These are phyloP conservation scores for Penicillium bovifimosum DNA, from an alignment of 495 filamentous ascomycete genomes.

Conservation along the genomic window DNA sequence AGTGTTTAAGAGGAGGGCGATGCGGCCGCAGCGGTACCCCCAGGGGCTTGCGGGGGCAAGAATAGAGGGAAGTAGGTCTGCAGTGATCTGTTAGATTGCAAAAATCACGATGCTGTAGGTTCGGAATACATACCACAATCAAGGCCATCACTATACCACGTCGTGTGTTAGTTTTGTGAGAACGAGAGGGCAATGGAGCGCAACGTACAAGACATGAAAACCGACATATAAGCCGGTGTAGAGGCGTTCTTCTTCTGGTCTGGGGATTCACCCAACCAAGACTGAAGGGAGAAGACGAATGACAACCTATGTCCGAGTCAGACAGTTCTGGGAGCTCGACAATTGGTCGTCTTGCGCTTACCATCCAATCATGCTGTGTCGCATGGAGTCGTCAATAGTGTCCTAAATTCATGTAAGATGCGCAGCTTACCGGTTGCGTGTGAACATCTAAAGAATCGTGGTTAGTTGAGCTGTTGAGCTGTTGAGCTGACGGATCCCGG, in stretches of 20 bases:
- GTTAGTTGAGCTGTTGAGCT: slow-evolving; percentile 15
- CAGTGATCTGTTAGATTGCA: slow-evolving; percentile 11
- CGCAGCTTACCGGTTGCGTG: slow-evolving; percentile 67
- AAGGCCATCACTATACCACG: slow-evolving; percentile 64
- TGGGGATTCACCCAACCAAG: slow-evolving; percentile 78
- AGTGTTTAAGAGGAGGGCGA: slow-evolving; percentile 35
- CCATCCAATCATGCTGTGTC: slow-evolving; percentile 69
- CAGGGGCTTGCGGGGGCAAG: slow-evolving; percentile 53
- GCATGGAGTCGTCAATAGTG: slow-evolving; percentile 7
- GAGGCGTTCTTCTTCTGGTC: slow-evolving; percentile 60
- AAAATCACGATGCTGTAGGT: neutral
- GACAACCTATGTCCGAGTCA: slow-evolving; percentile 55
- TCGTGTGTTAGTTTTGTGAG: slow-evolving; percentile 7
- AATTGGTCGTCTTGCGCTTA: slow-evolving; percentile 32
- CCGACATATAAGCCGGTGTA: slow-evolving; percentile 78
- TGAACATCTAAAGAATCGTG: slow-evolving; percentile 62
- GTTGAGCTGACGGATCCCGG: neutral
- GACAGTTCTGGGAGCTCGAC: neutral
- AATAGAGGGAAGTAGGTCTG: slow-evolving; percentile 82
- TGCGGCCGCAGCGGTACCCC: slow-evolving; percentile 38
- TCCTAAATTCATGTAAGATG: neutral
- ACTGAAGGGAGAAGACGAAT: slow-evolving; percentile 77
- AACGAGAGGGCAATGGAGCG: neutral
- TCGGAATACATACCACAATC: slow-evolving; percentile 50
- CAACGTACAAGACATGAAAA: slow-evolving; percentile 76